A percentile compares a stretch with the other conserved stretches of the same genome.
These are phyloP conservation scores for Pseudocercospora eumusae DNA, from an alignment of 2,329 filamentous ascomycete genomes.

Conservation along the genomic window DNA sequence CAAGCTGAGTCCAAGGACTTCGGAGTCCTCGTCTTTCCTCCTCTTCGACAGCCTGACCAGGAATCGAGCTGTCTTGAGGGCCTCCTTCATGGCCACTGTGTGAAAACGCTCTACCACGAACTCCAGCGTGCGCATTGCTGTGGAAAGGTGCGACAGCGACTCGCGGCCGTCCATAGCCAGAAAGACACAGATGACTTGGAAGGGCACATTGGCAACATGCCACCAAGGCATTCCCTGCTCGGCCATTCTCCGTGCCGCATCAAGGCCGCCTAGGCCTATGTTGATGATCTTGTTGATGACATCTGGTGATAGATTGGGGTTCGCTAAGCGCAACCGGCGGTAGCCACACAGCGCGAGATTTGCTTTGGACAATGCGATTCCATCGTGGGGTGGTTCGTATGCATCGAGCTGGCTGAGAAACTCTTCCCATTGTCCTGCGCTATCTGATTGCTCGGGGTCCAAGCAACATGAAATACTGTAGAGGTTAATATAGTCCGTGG, in stretches of 20 bases:
- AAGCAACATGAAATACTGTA: constrained; percentile 57
- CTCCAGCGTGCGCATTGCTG: constrained; percentile 50
- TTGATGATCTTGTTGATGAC: constrained; percentile 53
- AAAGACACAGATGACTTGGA: constrained; percentile 59
- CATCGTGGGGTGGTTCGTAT: constrained; percentile 37
- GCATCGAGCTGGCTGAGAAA: constrained; percentile 37
- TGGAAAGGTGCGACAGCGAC: constrained; percentile 51
- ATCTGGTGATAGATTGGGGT: constrained; percentile 47
- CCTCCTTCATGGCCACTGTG: constrained; percentile 51
- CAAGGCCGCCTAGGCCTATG: constrained; percentile 50
- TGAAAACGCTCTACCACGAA: constrained; percentile 37
- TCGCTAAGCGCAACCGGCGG: constrained; percentile 56
- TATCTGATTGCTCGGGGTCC: constrained; percentile 49
- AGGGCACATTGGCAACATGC: constrained; percentile 61
- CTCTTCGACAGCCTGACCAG: constrained; percentile 54
- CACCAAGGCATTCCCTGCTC: constrained; percentile 56
- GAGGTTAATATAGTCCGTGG: constrained; percentile 54
- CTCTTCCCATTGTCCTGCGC: constrained; percentile 38
- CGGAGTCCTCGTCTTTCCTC: constrained; percentile 35
- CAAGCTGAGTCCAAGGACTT: constrained; percentile 27
- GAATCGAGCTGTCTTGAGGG: constrained; percentile 56
- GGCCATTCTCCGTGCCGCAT: constrained; percentile 52
- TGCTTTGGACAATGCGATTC: constrained; percentile 48
- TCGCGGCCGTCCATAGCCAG: constrained; percentile 57
- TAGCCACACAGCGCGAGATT: constrained; percentile 60